Conservation (phyloP, 192 early-diverging fungal species). For the Coemansia sp. region DNA sequence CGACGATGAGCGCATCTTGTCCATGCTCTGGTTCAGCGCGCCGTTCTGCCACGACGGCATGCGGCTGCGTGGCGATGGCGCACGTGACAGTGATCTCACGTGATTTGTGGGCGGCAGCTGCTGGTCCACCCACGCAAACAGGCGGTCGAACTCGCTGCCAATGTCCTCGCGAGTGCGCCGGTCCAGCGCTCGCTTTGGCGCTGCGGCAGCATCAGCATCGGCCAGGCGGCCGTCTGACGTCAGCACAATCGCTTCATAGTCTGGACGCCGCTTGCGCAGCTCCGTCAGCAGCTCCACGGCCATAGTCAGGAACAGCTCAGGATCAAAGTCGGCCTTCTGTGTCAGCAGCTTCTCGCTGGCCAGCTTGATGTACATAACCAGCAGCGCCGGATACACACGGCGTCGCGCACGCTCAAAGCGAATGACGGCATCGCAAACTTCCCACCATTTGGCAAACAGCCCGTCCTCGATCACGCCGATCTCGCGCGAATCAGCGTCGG, state of each 20-base stretch:
- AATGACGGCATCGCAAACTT: slow-evolving; percentile 45
- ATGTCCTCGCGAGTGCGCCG: slow-evolving; percentile 55
- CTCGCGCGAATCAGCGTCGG: slow-evolving; percentile 34
- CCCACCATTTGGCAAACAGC: slow-evolving; percentile 51
- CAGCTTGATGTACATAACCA: slow-evolving; percentile 45
- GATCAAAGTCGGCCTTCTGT: slow-evolving; percentile 52
- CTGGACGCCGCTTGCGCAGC: slow-evolving; percentile 53
- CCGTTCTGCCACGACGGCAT: slow-evolving; percentile 41
- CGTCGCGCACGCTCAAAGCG: slow-evolving; percentile 38
- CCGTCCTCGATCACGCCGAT: slow-evolving; percentile 48
- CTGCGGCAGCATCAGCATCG: background rate
- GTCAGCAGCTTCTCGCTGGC: slow-evolving; percentile 48
- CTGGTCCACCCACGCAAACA: slow-evolving; percentile 56
- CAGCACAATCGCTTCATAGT: slow-evolving; percentile 50
- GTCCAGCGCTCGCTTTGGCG: slow-evolving; percentile 21
- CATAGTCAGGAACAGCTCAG: slow-evolving; percentile 50
- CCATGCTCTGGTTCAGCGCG: slow-evolving; percentile 7
- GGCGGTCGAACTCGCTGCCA: slow-evolving; percentile 56
- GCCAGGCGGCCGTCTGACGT: slow-evolving; percentile 39
- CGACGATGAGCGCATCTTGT: slow-evolving; percentile 38
- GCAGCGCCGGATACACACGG: slow-evolving; percentile 30
- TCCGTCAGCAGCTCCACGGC: slow-evolving; percentile 53
- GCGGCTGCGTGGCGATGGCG: slow-evolving; percentile 45
- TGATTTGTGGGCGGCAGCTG: slow-evolving; percentile 41
- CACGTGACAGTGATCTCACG: slow-evolving; percentile 32